Percentiles rank a stretch among this genome's conserved stretches.
These are phyloP conservation scores for Amanita muscaria DNA, from an alignment of 768 basidiomycete species.

Conservation along the genomic window DNA sequence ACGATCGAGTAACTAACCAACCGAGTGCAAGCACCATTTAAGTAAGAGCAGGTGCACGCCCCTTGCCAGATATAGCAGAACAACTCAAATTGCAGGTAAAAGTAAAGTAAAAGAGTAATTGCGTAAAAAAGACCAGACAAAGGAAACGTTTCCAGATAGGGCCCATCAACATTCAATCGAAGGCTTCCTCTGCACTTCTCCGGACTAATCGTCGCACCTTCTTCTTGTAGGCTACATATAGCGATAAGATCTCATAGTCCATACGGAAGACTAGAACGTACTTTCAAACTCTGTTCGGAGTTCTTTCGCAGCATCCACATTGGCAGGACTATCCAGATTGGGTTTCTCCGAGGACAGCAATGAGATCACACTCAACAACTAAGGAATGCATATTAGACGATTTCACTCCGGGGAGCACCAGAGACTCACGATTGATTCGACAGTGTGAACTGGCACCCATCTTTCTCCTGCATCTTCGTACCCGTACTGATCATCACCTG, in stretches of 20 bases:
- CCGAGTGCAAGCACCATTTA: too few relatives aligned
- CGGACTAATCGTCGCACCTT: conserved; percentile 88
- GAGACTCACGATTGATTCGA: conserved; percentile 82
- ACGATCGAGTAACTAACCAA: too few relatives aligned
- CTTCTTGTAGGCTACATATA: conserved; percentile 75
- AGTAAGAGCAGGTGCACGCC: too few relatives aligned
- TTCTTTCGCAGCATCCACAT: conserved; percentile 93
- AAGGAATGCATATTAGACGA: too few relatives aligned
- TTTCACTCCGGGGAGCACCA: too few relatives aligned
- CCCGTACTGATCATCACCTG: conserved; percentile 93
- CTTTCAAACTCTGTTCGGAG: conserved; percentile 56
- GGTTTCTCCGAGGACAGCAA: conserved; percentile 88
- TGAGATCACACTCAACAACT: conserved; percentile 96
- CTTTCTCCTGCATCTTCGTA: conserved; percentile 96
- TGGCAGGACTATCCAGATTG: conserved; percentile 89
- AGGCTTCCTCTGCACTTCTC: conserved; percentile 83
- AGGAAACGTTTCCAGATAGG: too few relatives aligned
- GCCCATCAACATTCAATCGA: too few relatives aligned
- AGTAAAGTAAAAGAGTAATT: too few relatives aligned
- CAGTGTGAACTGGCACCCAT: conserved; percentile 96
- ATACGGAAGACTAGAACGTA: conserved; percentile 22
- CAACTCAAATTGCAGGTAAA: too few relatives aligned
- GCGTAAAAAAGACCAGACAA: too few relatives aligned
- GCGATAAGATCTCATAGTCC: conserved; percentile 12
- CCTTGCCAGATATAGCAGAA: too few relatives aligned